Base-by-base conservation (phyloP, 306 rosid species). In the Alnus glutinosa region DNA sequence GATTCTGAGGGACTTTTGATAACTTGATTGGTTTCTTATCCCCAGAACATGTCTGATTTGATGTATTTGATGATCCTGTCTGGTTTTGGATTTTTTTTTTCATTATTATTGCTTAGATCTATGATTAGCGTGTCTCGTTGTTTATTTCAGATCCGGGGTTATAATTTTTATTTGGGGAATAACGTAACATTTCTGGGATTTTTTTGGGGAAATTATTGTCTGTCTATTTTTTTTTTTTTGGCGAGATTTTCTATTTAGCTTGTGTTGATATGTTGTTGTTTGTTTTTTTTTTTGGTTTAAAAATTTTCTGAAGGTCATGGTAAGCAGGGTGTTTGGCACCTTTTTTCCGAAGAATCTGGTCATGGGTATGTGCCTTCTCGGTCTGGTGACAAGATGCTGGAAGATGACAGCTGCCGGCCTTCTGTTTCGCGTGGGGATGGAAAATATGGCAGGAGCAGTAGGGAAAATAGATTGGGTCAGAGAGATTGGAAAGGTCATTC, bases 251-350 rank as follows among this genome's bases (percentile, higher is more conserved):
- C 75, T 86, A 62, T 86, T 55, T 86, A 85, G 78, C 83, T 81
- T 88, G 78, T 86, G 88, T 85, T 90, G 69, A 87, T 89, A 39
- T 85, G 62, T 81, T 78, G 36, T 8, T 48, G 80, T 67, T 80
- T 12, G 15, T 18, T 18, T 28, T 30, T 71, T 74, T 49, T 79
- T 77, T 64, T 85, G 81, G 76, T 82, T 79, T 77, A 19, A 71
- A 84, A 75, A 77, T 85, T 86, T 88, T 84, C 83, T 87, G 90
- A 88, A 96, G 99, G 99, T 86, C 94, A 90, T 85, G 97, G 94
- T 83, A 96, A 88, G 92, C 98, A 89, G 94, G 96, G 93, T 71
- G 90, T 93, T 77, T 95, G 96, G 98, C 97, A 91, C 85, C 57
- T 88, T 71, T 92, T 89, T 80, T 51, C 98, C 1, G 98, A 95